These are phyloP conservation scores for Colletotrichum phormii DNA, from an alignment of 2,329 filamentous ascomycete species.

Conservation along the genomic window DNA sequence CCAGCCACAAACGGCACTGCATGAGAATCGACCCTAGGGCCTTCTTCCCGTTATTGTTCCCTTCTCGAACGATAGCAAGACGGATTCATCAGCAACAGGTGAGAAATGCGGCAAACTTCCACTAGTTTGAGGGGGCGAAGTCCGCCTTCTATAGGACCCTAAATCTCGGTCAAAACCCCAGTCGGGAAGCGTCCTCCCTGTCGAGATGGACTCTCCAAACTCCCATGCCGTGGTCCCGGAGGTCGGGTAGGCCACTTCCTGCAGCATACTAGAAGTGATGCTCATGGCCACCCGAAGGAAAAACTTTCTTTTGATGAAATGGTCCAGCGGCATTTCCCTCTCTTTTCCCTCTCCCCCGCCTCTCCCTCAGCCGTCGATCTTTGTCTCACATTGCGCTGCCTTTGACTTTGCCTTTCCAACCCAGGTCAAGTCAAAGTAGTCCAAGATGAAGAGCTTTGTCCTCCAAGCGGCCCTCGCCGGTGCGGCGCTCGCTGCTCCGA, in stretches of 20 bases:
- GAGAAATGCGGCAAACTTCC: conserved; percentile 8
- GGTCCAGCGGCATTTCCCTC: conserved; percentile 10
- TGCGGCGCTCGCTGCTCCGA: conserved; percentile 24
- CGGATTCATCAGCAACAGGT: conserved; percentile 21
- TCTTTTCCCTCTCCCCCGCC: background rate
- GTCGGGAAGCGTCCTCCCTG: conserved; percentile 13
- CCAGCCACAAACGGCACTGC: conserved; percentile 1
- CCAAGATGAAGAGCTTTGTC: conserved; percentile 33
- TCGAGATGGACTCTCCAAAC: conserved; percentile 4
- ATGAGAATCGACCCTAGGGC: background rate
- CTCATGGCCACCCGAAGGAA: background rate
- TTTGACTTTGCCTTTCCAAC: background rate
- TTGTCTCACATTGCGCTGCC: background rate
- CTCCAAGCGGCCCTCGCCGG: conserved; percentile 23
- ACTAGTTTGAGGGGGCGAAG: conserved; percentile 27
- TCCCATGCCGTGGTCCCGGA: conserved; percentile 10
- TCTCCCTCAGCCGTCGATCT: conserved; percentile 21
- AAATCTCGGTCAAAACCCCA: conserved; percentile 15
- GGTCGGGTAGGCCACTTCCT: conserved; percentile 1
- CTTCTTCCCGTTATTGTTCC: background rate
- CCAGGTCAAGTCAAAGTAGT: background rate
- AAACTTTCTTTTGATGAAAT: conserved; percentile 21
- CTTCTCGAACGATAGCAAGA: background rate
- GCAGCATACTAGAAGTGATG: conserved; percentile 28
- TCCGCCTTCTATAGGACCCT: conserved; percentile 12